These are phyloP conservation scores for Penicillium lagena DNA, from an alignment of 495 filamentous ascomycete genomes.

Conservation along the genomic window DNA sequence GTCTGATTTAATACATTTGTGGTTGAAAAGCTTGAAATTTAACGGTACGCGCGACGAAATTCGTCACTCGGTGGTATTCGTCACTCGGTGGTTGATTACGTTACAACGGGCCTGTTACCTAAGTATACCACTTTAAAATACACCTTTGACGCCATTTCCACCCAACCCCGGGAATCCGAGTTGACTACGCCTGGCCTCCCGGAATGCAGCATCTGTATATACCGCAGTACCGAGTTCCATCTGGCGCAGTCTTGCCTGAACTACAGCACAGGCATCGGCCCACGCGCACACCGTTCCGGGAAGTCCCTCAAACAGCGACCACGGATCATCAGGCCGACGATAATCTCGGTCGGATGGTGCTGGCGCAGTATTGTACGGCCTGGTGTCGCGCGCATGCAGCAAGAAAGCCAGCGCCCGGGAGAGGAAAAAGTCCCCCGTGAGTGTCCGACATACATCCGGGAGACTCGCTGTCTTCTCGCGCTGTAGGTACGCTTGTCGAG, in stretches of 20 bases:
- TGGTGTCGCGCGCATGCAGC: conserved; percentile 33
- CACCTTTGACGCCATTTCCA: conserved; percentile 21
- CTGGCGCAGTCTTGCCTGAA: conserved; percentile 30
- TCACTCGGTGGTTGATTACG: too few relatives aligned
- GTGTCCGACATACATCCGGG: conserved; percentile 3
- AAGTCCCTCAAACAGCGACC: conserved; percentile 37
- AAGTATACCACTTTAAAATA: conserved; percentile 6
- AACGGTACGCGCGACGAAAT: too few relatives aligned
- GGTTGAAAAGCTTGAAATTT: too few relatives aligned
- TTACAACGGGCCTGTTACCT: too few relatives aligned
- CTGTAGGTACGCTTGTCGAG: conserved; percentile 14
- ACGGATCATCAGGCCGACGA: conserved; percentile 40
- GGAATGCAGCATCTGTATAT: conserved; percentile 9
- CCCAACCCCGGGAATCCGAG: conserved; percentile 27
- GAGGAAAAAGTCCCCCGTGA: conserved; percentile 35
- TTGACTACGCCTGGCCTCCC: conserved; percentile 10
- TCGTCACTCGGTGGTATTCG: too few relatives aligned
- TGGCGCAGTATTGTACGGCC: conserved; percentile 25
- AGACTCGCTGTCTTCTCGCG: conserved; percentile 4
- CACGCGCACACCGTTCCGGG: conserved; percentile 41
- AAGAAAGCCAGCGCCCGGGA: conserved; percentile 35
- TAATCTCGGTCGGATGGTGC: conserved; percentile 20
- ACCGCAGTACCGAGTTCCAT: conserved; percentile 15
- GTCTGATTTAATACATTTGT: too few relatives aligned
- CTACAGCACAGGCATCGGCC: conserved; percentile 35